Base-by-base conservation (phyloP, 106 monocot species). In the Dactylorhiza incarnata region DNA sequence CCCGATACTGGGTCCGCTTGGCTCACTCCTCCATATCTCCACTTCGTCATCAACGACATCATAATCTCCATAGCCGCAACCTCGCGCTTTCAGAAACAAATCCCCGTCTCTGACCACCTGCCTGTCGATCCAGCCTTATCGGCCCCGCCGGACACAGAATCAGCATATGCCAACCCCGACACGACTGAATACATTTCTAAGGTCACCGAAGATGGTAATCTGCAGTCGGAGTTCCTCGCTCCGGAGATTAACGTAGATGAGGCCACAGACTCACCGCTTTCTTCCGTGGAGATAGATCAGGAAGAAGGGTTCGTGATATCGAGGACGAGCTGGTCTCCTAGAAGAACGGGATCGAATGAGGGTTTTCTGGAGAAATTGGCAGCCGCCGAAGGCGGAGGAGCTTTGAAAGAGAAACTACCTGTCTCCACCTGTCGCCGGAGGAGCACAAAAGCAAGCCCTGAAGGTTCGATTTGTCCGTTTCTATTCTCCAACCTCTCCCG, bases 261-360 rank as follows among this genome's bases (percentile, higher is more conserved):
- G 5, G 45, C 3, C 17, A 45, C 16, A 6, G 53, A 22, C 5
- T 48, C 71, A n/a, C n/a, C 46, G 48, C 24, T 15, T 0, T 17
- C 59, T 46, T 68, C 2, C 52, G 68, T 54, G 29, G 54, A 23
- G 71, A 20, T 22, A 13, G 73, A 68, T 3, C 82, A 73, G 26
- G 88, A 83, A 54, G 88, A 89, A 75, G 87, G 85, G 43, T 84
- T 91, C 56, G 80, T 89, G 48, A 89, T 86, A 53, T 84, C 84
- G 79, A 85, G 81, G 52, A 89, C 94, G 9, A 80, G 65, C 52
- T 94, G 84, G 82, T 56, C 70, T 24, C 82, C 86, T 24, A 62
- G 10, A 53, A 51, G 82, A 76, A 71, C 61, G 82, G 76, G 26
- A 5, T 52, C 65, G 22, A 62, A 22, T 71, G 55, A 53, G 24